Conservation (phyloP, 495 filamentous ascomycete genomes). For the Podospora tetraspora region DNA sequence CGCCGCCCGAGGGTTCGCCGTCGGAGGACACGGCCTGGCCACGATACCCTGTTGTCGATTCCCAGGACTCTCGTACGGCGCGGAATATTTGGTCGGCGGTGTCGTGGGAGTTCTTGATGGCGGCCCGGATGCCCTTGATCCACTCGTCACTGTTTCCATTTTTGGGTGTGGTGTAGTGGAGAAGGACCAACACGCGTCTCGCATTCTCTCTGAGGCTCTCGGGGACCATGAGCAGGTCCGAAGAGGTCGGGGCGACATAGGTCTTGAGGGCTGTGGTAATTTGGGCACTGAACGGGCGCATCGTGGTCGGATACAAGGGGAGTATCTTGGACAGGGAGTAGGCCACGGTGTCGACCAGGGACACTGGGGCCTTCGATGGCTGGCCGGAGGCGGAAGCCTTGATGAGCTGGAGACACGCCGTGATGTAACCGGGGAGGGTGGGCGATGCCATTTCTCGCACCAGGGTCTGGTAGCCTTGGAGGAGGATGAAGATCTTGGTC, state of each 20-base stretch:
- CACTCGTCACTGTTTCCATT: conserved; percentile 68
- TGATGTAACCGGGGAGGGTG: conserved; percentile 66
- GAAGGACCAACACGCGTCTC: conserved; percentile 56
- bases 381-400: conserved; percentile 44
- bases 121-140: conserved; percentile 54
- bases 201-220: conserved; percentile 46
- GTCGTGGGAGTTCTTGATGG: conserved; percentile 57
- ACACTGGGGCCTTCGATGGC: conserved; percentile 29
- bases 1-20: conserved; percentile 38
- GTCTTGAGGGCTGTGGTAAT: conserved; percentile 54
- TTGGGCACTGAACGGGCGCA: conserved; percentile 66
- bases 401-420: conserved; percentile 63
- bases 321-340: conserved; percentile 58
- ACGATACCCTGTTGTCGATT: conserved; percentile 47
- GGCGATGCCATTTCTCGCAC: conserved; percentile 86
- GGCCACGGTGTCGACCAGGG: conserved; percentile 55
- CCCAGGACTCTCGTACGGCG: conserved; percentile 71
- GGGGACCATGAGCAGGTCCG: conserved; percentile 41
- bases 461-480: conserved; percentile 73
- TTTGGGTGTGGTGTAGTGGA: conserved; percentile 73
- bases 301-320: conserved; percentile 69
- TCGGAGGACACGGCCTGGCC: conserved; percentile 32
- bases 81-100: conserved; percentile 71
- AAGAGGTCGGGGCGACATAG: conserved; percentile 54
- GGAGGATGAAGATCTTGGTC: conserved; percentile 74